Conservation (phyloP, 331 rosid genomes). For the Ulmus americana region DNA sequence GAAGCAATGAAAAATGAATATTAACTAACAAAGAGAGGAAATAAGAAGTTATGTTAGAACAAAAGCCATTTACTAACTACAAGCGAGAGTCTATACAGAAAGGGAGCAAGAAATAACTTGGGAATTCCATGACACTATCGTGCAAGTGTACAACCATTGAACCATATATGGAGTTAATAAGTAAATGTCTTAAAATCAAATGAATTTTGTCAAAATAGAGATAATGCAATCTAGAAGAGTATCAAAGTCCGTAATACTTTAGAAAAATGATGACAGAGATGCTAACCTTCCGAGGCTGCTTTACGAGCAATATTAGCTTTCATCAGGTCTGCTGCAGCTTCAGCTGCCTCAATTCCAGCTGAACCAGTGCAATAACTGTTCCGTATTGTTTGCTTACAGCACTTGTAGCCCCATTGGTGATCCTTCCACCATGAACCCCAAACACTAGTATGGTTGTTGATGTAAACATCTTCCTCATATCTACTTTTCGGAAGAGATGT, state of each 20-base stretch:
- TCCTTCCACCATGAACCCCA: slow-evolving; percentile 23
- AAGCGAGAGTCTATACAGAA: too few species aligned
- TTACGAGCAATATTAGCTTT: slow-evolving; percentile 32
- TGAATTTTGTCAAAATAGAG: too few species aligned
- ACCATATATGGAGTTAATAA: too few species aligned
- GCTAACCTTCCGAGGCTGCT: slow-evolving; percentile 30
- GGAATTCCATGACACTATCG: too few species aligned
- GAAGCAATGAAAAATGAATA: too few species aligned
- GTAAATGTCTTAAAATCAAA: too few species aligned
- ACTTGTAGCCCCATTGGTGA: background rate
- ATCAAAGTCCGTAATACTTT: background rate
- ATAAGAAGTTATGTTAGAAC: too few species aligned
- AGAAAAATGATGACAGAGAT: background rate
- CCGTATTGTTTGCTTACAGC: slow-evolving; percentile 35
- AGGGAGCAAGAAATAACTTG: too few species aligned
- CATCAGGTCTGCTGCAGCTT: slow-evolving; percentile 29
- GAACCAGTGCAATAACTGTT: slow-evolving; percentile 44
- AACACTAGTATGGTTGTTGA: slow-evolving; percentile 40
- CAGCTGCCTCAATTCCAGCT: slow-evolving; percentile 40
- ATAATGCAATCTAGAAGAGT: too few species aligned
- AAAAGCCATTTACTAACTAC: too few species aligned
- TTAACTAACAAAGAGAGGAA: too few species aligned
- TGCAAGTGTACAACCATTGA: too few species aligned
- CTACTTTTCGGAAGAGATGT: slow-evolving; percentile 28
- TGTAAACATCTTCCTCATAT: slow-evolving; percentile 35